phyloP scores from a whole-genome alignment of 208 protist species.

The Crithidia mellificae region DNA sequence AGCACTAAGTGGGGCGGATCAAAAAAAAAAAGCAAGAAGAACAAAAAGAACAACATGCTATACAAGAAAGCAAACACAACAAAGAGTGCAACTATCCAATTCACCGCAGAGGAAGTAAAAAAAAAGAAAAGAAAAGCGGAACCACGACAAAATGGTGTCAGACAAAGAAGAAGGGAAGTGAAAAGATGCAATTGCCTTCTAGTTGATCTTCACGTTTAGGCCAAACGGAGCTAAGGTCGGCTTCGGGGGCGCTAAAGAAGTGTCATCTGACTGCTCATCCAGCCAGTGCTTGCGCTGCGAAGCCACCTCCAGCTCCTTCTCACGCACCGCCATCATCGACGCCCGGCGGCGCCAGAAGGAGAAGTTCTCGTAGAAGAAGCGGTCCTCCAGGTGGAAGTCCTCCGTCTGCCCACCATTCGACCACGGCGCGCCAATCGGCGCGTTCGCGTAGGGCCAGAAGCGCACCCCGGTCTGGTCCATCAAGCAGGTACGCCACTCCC shows the following conservation, averaged over 20 bases:
- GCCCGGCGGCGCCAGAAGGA: slow-evolving; percentile 82
- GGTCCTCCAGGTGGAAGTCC: slow-evolving; percentile 91
- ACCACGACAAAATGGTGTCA: neutral
- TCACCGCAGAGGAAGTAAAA: slow-evolving; percentile 4
- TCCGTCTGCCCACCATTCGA: slow-evolving; percentile 91
- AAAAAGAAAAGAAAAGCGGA: neutral
- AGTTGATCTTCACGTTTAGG: slow-evolving; percentile 43
- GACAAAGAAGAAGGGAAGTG: no score
- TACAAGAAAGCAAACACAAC: neutral
- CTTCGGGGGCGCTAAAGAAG: slow-evolving; percentile 49
- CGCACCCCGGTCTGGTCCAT: slow-evolving; percentile 91
- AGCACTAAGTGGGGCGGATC: no score
- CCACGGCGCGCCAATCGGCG: slow-evolving; percentile 78
- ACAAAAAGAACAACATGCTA: neutral
- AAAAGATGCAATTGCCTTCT: neutral
- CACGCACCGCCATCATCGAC: slow-evolving; percentile 79
- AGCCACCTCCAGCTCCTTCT: slow-evolving; percentile 77
- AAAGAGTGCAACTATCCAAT: no score
- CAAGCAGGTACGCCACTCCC: slow-evolving; percentile 91
- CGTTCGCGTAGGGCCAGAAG: slow-evolving; percentile 92
- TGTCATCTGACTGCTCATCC: slow-evolving; percentile 48
- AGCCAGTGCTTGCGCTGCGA: slow-evolving; percentile 76
- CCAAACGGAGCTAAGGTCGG: slow-evolving; percentile 80
- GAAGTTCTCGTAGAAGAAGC: slow-evolving; percentile 90
- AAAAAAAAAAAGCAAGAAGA: no score